phyloP scores from a whole-genome alignment of 2,329 filamentous ascomycete species.

The Torrubiellomyces zombiae region DNA sequence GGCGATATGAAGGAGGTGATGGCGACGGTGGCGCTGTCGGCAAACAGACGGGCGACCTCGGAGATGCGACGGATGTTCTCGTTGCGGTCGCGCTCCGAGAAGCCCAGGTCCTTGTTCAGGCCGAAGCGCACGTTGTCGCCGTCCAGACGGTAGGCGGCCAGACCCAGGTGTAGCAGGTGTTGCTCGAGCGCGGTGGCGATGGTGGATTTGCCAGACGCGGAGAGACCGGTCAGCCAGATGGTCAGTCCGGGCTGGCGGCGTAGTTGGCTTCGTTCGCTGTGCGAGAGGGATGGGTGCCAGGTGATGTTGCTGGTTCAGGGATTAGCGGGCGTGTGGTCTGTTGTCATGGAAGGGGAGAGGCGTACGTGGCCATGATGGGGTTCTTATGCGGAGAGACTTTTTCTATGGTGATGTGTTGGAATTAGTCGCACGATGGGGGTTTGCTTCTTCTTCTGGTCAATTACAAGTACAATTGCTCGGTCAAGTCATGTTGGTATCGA shows the following conservation, averaged over 20 bases:
- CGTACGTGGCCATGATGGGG: constrained; percentile 8
- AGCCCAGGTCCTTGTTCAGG: constrained; percentile 93
- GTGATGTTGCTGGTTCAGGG: constrained; percentile 57
- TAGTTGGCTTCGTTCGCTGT: constrained; percentile 54
- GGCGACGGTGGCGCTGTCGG: constrained; percentile 72
- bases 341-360: neutral
- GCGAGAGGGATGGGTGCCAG: constrained; percentile 71
- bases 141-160: constrained; percentile 82
- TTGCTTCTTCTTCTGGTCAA: too few relatives aligned
- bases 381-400: constrained; percentile 1
- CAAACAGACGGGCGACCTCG: constrained; percentile 94
- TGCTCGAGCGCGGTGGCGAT: constrained; percentile 94
- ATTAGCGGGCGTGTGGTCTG: neutral
- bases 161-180: constrained; percentile 73
- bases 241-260: constrained; percentile 83
- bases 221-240: constrained; percentile 95
- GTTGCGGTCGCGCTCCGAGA: constrained; percentile 80
- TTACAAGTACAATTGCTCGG: too few relatives aligned
- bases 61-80: constrained; percentile 97
- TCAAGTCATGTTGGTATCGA: too few relatives aligned
- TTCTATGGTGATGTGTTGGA: too few relatives aligned
- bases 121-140: constrained; percentile 98
- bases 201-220: constrained; percentile 91
- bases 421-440: too few relatives aligned
- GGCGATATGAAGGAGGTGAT: constrained; percentile 96